Evolutionary conservation across 2,329 filamentous ascomycete species (phyloP), one percentile per base, ranked within the genome.

Genomic region (Pseudonectria foliicola): DNA sequence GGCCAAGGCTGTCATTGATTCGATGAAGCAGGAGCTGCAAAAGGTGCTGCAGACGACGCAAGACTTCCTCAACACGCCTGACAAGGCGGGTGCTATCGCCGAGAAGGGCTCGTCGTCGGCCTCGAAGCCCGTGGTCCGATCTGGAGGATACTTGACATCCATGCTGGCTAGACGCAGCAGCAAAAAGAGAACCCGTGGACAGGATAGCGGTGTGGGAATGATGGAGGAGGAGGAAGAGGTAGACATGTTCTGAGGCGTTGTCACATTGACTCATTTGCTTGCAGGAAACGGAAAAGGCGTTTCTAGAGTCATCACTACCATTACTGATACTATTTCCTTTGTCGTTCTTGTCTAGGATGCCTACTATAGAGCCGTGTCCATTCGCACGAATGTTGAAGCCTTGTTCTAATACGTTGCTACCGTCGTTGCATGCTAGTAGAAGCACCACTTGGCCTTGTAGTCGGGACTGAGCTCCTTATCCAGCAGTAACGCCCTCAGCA

Each of bases 151-250:
- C 27, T 27, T 59, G 7, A 36, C 52, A 4, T 54, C 51, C 1
- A 56, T 50, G 2, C n/a, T 57, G 30, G 52, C 48, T 3, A 55
- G 55, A 30, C 53, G 53, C 14, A 50, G 49, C 16, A 60, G 52
- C 16, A 61, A 42, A 45, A 73, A 66, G 57, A 60, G 37, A 13
- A 43, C 61, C 39, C 64, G 70, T 39, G 61, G 65, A 38, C 65
- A 68, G 43, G 74, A 78, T 50, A 75, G 71, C 35, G 75, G 73
- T 0, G 48, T 78, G 32, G 72, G 71, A 0, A 59, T 78, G 15
- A 43, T 76, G 51, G 71, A 73, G 18, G 73, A 77, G 48, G 71
- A 75, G 25, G 67, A 68, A 35, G 67, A 68, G 34, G 54, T 61
- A 13, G 59, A 61, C 23, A 46, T 57, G 26, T 58, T 47, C 40